phyloP scores from a whole-genome alignment of 2,329 filamentous ascomycete genomes.

The Penicillium sp. region DNA sequence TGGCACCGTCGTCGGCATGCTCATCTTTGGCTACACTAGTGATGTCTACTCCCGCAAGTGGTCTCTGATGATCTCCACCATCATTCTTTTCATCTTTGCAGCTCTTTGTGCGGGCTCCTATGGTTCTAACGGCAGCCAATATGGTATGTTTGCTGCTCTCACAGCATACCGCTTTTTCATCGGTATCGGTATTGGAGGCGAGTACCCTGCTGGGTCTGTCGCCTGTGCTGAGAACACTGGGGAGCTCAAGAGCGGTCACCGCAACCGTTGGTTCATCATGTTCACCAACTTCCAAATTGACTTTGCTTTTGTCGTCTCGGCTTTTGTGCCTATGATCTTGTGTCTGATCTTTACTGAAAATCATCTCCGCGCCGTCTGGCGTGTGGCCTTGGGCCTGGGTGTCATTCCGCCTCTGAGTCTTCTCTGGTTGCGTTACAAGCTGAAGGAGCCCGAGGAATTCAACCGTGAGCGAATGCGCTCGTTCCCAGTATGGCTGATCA shows the following conservation, averaged over 20 bases:
- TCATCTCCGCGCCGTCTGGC: conserved; percentile 78
- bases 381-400: conserved; percentile 77
- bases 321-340: conserved; percentile 73
- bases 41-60: conserved; percentile 86
- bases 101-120: conserved; percentile 79
- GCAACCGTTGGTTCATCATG: conserved; percentile 90
- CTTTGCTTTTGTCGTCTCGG: conserved; percentile 78
- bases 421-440: conserved; percentile 70
- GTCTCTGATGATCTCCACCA: conserved; percentile 77
- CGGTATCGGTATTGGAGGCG: conserved; percentile 75
- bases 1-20: conserved; percentile 80
- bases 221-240: conserved; percentile 82
- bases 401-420: conserved; percentile 76
- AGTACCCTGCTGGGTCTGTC: conserved; percentile 68
- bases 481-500: conserved; percentile 56
- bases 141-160: conserved; percentile 76
- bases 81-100: conserved; percentile 84
- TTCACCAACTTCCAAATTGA: conserved; percentile 91
- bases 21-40: conserved; percentile 78
- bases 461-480: conserved; percentile 70
- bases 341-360: conserved; percentile 62
- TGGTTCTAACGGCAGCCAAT: conserved; percentile 67
- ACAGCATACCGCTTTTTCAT: conserved; percentile 85
- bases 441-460: conserved; percentile 80
- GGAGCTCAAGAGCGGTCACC: conserved; percentile 76